These are phyloP conservation scores for Populus alba DNA, from an alignment of 345 rosid genomes.

Conservation along the genomic window DNA sequence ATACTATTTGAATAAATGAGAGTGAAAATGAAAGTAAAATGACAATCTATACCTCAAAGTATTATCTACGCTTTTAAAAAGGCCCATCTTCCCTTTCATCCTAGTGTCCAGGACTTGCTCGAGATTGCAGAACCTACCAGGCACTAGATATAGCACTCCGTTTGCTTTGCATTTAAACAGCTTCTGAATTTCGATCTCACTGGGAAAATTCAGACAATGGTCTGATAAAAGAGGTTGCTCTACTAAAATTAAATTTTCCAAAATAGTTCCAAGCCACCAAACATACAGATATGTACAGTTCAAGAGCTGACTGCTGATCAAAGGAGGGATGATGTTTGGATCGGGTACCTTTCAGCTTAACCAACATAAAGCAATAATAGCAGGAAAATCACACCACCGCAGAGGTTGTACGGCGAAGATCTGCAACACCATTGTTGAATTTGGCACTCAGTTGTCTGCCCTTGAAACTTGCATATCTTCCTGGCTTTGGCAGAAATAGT, in stretches of 20 bases:
- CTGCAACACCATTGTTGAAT: constrained; percentile 40
- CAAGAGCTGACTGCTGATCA: constrained; percentile 6
- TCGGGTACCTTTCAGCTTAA: not conserved
- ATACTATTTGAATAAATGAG: constrained; percentile 30
- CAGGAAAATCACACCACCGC: constrained; percentile 52
- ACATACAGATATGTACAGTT: constrained; percentile 31
- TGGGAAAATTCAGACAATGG: constrained; percentile 9
- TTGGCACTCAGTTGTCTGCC: constrained; percentile 60
- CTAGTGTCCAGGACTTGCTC: not conserved
- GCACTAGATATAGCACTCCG: constrained; percentile 1
- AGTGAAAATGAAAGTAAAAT: constrained; percentile 21
- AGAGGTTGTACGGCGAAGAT: constrained; percentile 53
- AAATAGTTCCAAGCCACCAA: constrained; percentile 9
- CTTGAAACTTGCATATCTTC: constrained; percentile 85
- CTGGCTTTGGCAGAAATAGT: constrained; percentile 72
- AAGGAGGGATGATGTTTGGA: not conserved
- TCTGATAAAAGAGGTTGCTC: constrained; percentile 7
- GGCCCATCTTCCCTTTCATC: not conserved
- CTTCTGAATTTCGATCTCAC: constrained; percentile 8
- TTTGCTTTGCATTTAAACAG: constrained; percentile 5
- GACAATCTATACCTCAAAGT: constrained; percentile 41
- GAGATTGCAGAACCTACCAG: constrained; percentile 7
- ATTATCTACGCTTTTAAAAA: constrained; percentile 28
- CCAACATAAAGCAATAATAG: constrained; percentile 1
- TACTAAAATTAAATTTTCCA: constrained; percentile 3